Conservation (phyloP, 352 stramenopile species). For the Elongisporangium prolatum region DNA sequence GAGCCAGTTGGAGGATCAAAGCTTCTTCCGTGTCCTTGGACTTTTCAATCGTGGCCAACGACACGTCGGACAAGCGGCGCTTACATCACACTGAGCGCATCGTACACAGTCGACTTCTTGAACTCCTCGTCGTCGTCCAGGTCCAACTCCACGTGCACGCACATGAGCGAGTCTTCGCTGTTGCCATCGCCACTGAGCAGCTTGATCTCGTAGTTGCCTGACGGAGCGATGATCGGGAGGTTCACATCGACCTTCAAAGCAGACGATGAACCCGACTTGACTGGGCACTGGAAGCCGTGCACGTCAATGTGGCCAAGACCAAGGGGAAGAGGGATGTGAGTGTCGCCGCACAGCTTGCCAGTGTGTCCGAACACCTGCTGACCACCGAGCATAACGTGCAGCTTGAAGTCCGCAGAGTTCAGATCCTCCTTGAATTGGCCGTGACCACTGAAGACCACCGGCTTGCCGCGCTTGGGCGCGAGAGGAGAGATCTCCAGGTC, state of each 20-base stretch:
- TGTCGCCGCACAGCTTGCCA: conserved; percentile 73
- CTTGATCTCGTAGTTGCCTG: conserved; percentile 80
- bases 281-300: conserved; percentile 71
- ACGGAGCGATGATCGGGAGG: conserved; percentile 69
- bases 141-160: conserved; percentile 74
- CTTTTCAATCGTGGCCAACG: too few species aligned
- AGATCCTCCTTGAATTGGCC: conserved; percentile 71
- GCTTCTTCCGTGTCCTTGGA: background rate
- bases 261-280: conserved; percentile 56
- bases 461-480: conserved; percentile 70
- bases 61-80: background rate
- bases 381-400: conserved; percentile 68
- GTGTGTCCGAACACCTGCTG: conserved; percentile 69
- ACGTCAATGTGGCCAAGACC: conserved; percentile 84
- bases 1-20: too few species aligned
- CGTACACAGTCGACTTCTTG: conserved; percentile 64
- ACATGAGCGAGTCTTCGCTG: conserved; percentile 54
- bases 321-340: conserved; percentile 71
- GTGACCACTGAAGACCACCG: conserved; percentile 64
- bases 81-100: conserved; percentile 69
- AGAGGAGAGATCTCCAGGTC: conserved; percentile 59
- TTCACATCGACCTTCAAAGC: conserved; percentile 81
- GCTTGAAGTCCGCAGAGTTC: conserved; percentile 53
- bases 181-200: conserved; percentile 49
- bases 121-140: conserved; percentile 29